phyloP scores from a whole-genome alignment of 768 basidiomycete genomes.

The Pleurotus citrinopileatus region DNA sequence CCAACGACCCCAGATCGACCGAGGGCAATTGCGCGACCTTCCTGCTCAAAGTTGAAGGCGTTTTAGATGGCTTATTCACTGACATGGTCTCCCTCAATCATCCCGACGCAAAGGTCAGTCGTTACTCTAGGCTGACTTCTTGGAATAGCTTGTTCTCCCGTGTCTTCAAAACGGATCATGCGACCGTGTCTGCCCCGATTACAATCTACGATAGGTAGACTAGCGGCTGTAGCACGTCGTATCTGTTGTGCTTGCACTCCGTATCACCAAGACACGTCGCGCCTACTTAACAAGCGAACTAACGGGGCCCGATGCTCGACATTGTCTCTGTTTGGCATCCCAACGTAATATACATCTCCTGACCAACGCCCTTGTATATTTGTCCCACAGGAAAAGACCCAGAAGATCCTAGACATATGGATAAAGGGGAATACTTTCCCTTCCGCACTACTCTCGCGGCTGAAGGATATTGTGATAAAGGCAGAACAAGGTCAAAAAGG shows the following conservation, averaged over 20 bases:
- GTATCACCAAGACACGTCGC: background rate
- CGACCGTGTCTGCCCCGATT: background rate
- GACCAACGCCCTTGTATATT: conserved; percentile 22
- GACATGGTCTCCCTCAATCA: conserved; percentile 72
- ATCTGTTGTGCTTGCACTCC: background rate
- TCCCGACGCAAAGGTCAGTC: conserved; percentile 85
- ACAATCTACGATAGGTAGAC: conserved; percentile 9
- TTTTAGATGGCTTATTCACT: conserved; percentile 85
- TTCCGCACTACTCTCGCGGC: conserved; percentile 63
- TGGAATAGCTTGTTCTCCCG: background rate
- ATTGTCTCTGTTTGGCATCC: conserved; percentile 6
- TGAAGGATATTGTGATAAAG: conserved; percentile 68
- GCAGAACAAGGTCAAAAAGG: conserved; percentile 59
- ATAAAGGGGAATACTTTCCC: conserved; percentile 89
- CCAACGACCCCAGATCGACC: conserved; percentile 50
- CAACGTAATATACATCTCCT: conserved; percentile 5
- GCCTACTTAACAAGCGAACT: background rate
- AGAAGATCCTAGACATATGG: conserved; percentile 99
- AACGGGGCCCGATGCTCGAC: background rate
- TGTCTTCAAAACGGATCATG: background rate
- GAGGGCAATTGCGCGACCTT: conserved; percentile 81
- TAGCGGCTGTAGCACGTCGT: background rate
- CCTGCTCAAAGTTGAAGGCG: conserved; percentile 84
- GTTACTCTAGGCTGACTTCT: conserved; percentile 1
- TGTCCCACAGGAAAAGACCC: conserved; percentile 84